Conservation (phyloP, 257 asterid genomes). For the Solanum bukasovii region DNA sequence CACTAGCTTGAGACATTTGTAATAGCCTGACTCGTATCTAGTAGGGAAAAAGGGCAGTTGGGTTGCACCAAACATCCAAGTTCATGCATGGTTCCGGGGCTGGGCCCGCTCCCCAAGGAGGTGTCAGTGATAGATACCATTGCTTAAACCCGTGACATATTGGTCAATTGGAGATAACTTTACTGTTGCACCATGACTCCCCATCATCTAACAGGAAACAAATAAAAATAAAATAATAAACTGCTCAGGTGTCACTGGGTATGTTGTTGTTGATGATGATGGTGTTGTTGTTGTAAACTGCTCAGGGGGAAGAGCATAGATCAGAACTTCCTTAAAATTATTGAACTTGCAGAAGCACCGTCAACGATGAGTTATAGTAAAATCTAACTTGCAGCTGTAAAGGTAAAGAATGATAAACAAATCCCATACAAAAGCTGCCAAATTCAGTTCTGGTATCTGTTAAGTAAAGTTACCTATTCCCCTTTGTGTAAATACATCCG, state of each 20-base stretch:
- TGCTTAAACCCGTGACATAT: background rate
- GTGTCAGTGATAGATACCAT: background rate
- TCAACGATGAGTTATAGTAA: background rate
- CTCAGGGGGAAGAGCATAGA: background rate
- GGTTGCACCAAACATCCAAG: background rate
- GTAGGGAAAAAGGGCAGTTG: background rate
- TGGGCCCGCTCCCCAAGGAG: background rate
- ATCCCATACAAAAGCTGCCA: background rate
- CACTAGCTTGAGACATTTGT: background rate
- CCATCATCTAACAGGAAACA: background rate
- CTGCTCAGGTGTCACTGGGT: background rate
- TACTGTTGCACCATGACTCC: background rate
- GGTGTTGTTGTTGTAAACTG: background rate
- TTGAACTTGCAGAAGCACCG: background rate
- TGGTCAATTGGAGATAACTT: background rate
- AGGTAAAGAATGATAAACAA: background rate
- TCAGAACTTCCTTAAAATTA: background rate
- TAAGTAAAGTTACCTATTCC: background rate
- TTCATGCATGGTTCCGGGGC: background rate
- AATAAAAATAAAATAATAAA: background rate
- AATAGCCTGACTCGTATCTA: background rate
- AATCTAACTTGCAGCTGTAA: background rate
- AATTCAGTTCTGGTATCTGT: background rate
- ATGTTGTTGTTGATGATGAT: background rate
- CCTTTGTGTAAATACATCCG: background rate